Conservation (phyloP, 1,284 basidiomycete species). For the Leccinum pachyderme region DNA sequence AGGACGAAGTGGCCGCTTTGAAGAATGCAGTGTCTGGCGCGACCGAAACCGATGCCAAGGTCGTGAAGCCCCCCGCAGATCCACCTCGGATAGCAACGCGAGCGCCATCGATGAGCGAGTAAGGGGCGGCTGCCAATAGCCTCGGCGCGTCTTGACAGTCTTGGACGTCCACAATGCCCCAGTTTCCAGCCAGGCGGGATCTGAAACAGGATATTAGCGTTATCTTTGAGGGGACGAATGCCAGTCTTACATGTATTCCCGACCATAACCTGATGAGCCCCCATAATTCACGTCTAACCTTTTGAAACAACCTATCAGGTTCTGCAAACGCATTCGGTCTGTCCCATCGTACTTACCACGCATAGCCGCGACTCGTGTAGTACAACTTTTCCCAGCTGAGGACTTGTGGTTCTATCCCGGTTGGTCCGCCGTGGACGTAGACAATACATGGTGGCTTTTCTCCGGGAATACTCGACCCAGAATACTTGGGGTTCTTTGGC, state of each 20-base stretch:
- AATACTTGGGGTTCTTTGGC: conserved; percentile 31
- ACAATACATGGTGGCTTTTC: conserved; percentile 35
- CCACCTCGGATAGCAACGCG: conserved; percentile 61
- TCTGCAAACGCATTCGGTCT: neutral
- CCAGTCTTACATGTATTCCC: conserved; percentile 27
- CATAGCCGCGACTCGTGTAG: conserved; percentile 36
- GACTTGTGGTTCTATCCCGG: conserved; percentile 22
- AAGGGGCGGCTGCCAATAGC: conserved; percentile 19
- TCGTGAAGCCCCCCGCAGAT: conserved; percentile 63
- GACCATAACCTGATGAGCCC: conserved; percentile 32
- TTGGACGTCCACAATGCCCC: conserved; percentile 32
- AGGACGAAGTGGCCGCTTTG: conserved; percentile 38
- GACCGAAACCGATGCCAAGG: conserved; percentile 45
- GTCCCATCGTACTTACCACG: conserved; percentile 25
- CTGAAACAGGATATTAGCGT: conserved; percentile 12
- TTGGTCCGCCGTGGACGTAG: conserved; percentile 29
- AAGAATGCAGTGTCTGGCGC: conserved; percentile 38
- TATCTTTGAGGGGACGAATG: neutral
- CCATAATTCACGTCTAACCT: conserved; percentile 35
- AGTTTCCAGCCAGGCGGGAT: conserved; percentile 28
- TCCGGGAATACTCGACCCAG: conserved; percentile 25
- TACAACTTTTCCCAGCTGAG: conserved; percentile 30
- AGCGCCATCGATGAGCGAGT: conserved; percentile 33
- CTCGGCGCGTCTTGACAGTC: conserved; percentile 29
- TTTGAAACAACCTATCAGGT: neutral